phyloP scores from a whole-genome alignment of 1,284 basidiomycete species.

The Rhodotorula sp. region DNA sequence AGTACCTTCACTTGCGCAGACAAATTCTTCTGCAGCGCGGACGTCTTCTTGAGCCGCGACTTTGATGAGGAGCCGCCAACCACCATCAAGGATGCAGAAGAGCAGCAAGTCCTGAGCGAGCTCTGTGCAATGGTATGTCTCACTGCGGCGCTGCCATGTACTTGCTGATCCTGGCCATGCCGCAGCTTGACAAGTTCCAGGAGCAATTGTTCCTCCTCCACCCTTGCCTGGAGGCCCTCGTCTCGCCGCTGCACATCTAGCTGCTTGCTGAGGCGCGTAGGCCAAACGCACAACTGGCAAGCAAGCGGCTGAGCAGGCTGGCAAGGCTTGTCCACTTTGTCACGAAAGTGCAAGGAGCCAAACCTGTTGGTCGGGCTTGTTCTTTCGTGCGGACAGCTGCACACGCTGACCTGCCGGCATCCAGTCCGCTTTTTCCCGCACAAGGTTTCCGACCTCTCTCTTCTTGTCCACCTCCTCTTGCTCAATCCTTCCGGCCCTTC shows the following conservation, averaged over 20 bases:
- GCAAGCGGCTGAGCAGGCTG: slow-evolving; percentile 59
- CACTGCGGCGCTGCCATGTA: no score
- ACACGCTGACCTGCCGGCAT: background rate
- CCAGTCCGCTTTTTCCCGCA: slow-evolving; percentile 89
- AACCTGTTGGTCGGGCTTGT: slow-evolving; percentile 71
- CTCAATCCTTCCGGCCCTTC: slow-evolving; percentile 30
- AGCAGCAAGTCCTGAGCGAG: background rate
- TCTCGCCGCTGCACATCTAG: slow-evolving; percentile 71
- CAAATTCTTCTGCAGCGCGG: background rate
- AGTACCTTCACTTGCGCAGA: background rate
- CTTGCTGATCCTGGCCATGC: background rate
- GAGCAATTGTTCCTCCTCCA: slow-evolving; percentile 94
- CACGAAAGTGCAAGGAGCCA: slow-evolving; percentile 86
- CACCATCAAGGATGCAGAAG: no score
- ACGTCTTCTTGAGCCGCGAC: background rate
- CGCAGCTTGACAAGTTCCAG: slow-evolving; percentile 83
- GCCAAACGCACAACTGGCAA: slow-evolving; percentile 49
- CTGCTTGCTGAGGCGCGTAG: slow-evolving; percentile 55
- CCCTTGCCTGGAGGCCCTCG: slow-evolving; percentile 82
- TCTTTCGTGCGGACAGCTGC: background rate
- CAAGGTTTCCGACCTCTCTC: slow-evolving; percentile 74
- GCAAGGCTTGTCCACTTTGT: slow-evolving; percentile 75
- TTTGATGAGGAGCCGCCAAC: no score
- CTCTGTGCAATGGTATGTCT: background rate
- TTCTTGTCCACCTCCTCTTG: slow-evolving; percentile 69